Evolutionary conservation across 306 rosid species (phyloP).

Genomic region (Canavalia ensiformis): DNA sequence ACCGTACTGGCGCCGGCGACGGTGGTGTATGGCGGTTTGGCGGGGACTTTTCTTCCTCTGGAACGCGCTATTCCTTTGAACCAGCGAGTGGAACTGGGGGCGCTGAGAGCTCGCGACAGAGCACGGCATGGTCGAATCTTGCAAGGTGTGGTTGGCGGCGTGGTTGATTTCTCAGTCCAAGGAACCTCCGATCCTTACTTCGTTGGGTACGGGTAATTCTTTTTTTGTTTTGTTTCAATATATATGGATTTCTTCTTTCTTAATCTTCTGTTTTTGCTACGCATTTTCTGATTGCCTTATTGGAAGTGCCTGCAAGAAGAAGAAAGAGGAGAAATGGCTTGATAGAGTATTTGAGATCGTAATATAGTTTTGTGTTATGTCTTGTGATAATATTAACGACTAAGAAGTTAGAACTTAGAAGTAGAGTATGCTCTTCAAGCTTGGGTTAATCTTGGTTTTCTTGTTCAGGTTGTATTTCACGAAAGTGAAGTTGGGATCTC

Average conservation of each 20-base stretch:
- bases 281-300: conserved; percentile 39
- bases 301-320: conserved; percentile 16
- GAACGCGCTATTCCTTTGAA: conserved; percentile 77
- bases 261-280: background rate
- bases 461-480: conserved; percentile 87
- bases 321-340: conserved; percentile 9
- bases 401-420: background rate
- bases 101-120: conserved; percentile 78
- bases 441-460: conserved; percentile 48
- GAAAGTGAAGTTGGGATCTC: conserved; percentile 92
- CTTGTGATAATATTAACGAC: background rate
- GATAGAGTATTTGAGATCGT: background rate
- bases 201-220: conserved; percentile 67
- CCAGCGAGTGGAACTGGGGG: conserved; percentile 59
- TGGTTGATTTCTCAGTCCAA: conserved; percentile 86
- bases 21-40: conserved; percentile 58
- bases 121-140: conserved; percentile 81
- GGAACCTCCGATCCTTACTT: conserved; percentile 92
- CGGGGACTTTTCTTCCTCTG: conserved; percentile 65
- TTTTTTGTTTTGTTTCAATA: conserved; percentile 39
- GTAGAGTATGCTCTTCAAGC: background rate
- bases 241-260: background rate
- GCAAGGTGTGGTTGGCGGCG: conserved; percentile 66
- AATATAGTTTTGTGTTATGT: background rate
- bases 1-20: conserved; percentile 44